Base-by-base conservation (phyloP, 805 yeast species). In the Candida rishiriensis region DNA sequence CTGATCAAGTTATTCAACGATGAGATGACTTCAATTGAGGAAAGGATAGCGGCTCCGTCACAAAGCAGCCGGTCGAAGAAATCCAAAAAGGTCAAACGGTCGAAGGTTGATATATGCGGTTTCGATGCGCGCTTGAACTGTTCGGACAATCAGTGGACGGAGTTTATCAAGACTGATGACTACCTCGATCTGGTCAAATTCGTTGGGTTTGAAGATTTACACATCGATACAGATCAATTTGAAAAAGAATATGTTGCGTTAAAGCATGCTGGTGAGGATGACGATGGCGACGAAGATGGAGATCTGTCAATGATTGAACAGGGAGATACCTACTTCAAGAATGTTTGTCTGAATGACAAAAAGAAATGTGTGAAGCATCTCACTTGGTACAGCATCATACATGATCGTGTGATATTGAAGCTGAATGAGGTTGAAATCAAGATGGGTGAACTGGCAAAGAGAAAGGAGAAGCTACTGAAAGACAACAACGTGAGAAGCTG, bases 351-450 rank as follows among this genome's bases (percentile, higher is more conserved):
- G 7, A 58, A 65, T 10, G 86, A 81, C 39, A 74, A 73, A 47
- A 68, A 73, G 42, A 80, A 78, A 51, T 82, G 88, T 56, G 56
- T 56, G 3, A 72, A 75, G 38, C 88, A 82, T 50, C 44, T 56
- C 18, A 56, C 60, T 1, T 66, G 70, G 70, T 56, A 51, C 42
- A 46, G 53, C 12, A 64, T 70, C 33, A 47, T 60, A 13, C 50
- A 50, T 39, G 68, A 64, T 38, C 69, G 69, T 38, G 61, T 75
- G 29, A 67, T 66, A 31, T 36, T 58, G 26, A 61, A 64, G 15
- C 38, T 70, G n/a, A 60, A 57, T 5, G 60, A 55, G 14, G 41
- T 65, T 8, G 58, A 57, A 5, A 39, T 46, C 5, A 46, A 54
- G 18, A 40, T 55, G 3, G 41, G 36, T 0, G 44, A 43, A 16